phyloP scores from a whole-genome alignment of 2,329 filamentous ascomycete genomes.

The Ophiostoma himal-ulmi region DNA sequence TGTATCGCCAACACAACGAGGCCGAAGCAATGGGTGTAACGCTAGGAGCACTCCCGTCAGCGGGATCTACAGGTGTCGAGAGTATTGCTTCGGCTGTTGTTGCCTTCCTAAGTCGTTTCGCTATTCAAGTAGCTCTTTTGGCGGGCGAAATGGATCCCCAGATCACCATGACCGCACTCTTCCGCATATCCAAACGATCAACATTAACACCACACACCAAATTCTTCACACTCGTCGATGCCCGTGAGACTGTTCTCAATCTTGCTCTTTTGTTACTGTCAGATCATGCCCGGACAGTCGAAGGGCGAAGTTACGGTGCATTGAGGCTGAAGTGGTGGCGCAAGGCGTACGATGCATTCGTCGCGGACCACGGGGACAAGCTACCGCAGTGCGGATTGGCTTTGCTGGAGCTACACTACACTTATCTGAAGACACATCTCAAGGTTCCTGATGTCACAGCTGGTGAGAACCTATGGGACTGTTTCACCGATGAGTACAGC shows the following conservation, averaged over 20 bases:
- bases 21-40: constrained; percentile 1
- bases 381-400: not conserved
- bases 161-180: not conserved
- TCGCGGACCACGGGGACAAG: not conserved
- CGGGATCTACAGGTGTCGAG: not conserved
- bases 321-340: not conserved
- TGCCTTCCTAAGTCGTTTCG: constrained; percentile 21
- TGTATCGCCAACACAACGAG: constrained; percentile 5
- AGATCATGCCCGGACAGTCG: not conserved
- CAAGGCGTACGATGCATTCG: not conserved
- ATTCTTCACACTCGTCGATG: not conserved
- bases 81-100: constrained; percentile 18
- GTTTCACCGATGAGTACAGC: not conserved
- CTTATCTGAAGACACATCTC: not conserved
- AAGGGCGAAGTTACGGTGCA: not conserved
- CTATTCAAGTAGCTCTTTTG: constrained; percentile 22
- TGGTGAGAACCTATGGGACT: not conserved
- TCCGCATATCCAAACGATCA: not conserved
- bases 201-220: not conserved
- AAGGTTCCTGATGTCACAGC: not conserved
- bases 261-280: not conserved
- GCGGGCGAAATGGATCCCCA: constrained; percentile 17
- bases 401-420: not conserved
- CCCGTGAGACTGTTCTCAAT: not conserved
- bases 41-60: not conserved